Conservation (phyloP, 169 alveolate species). For the Besnoitia besnoiti region DNA sequence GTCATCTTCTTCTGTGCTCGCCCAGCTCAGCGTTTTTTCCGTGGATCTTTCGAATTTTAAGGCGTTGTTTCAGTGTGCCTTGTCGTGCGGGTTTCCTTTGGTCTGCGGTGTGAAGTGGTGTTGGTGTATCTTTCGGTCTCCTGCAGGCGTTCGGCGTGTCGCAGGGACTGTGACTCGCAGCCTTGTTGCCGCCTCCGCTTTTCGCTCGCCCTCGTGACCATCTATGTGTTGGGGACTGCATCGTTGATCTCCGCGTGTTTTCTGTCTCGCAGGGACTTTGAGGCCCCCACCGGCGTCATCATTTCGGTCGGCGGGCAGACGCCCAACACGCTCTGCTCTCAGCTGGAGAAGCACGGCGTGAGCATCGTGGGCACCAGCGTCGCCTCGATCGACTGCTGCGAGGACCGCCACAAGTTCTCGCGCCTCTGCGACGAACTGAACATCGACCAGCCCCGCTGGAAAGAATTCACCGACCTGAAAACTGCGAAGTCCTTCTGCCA, state of each 20-base stretch:
- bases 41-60: no score
- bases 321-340: constrained; percentile 86
- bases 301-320: constrained; percentile 91
- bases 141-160: no score
- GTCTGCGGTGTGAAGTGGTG: no score
- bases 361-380: constrained; percentile 79
- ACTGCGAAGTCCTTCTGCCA: constrained; percentile 77
- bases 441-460: constrained; percentile 91
- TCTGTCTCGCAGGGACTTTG: constrained; percentile 69
- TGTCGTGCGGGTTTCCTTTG: no score
- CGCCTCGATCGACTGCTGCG: constrained; percentile 86
- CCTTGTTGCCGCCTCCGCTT: background rate
- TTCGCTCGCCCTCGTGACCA: no score
- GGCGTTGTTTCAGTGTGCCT: no score
- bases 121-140: no score
- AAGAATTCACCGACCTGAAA: constrained; percentile 80
- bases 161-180: background rate
- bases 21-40: no score
- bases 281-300: constrained; percentile 80
- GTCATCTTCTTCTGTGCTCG: no score
- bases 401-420: constrained; percentile 86
- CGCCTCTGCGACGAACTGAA: constrained; percentile 84
- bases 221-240: no score
- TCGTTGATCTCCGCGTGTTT: background rate
- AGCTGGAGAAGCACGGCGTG: constrained; percentile 60